Evolutionary conservation across 495 filamentous ascomycete species (phyloP).

Genomic region (Cercophora samala): DNA sequence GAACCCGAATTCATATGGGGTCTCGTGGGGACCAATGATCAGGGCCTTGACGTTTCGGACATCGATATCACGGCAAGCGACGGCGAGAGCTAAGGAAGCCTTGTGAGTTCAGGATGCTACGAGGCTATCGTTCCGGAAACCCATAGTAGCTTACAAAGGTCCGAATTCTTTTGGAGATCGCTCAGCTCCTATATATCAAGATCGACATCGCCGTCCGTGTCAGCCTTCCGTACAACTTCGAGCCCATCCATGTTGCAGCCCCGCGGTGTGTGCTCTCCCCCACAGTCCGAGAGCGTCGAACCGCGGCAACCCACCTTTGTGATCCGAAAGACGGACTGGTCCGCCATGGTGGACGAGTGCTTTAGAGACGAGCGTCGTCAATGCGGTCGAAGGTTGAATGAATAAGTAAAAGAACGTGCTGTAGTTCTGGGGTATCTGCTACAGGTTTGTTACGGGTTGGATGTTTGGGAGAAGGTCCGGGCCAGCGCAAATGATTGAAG

Average conservation of each 20-base stretch:
- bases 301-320: conserved; percentile 57
- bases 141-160: conserved; percentile 63
- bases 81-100: conserved; percentile 66
- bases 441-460: not conserved
- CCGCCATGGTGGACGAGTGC: conserved; percentile 54
- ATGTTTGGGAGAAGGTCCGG: not conserved
- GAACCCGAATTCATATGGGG: conserved; percentile 95
- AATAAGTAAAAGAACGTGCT: not conserved
- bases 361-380: conserved; percentile 10
- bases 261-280: conserved; percentile 16
- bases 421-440: not conserved
- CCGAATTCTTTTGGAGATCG: conserved; percentile 74
- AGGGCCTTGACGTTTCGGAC: conserved; percentile 84
- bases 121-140: not conserved
- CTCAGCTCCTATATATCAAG: conserved; percentile 62
- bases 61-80: conserved; percentile 80
- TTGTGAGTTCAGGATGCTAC: conserved; percentile 9
- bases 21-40: conserved; percentile 89
- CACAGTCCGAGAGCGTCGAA: conserved; percentile 14
- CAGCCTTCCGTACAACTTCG: conserved; percentile 12
- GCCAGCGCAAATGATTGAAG: not conserved
- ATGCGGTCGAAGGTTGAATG: not conserved
- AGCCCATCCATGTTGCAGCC: conserved; percentile 29
- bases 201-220: not conserved
- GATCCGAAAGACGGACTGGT: conserved; percentile 82